These are phyloP conservation scores for Ophiorrhiza pumila DNA, from an alignment of 257 asterid genomes.

Conservation along the genomic window DNA sequence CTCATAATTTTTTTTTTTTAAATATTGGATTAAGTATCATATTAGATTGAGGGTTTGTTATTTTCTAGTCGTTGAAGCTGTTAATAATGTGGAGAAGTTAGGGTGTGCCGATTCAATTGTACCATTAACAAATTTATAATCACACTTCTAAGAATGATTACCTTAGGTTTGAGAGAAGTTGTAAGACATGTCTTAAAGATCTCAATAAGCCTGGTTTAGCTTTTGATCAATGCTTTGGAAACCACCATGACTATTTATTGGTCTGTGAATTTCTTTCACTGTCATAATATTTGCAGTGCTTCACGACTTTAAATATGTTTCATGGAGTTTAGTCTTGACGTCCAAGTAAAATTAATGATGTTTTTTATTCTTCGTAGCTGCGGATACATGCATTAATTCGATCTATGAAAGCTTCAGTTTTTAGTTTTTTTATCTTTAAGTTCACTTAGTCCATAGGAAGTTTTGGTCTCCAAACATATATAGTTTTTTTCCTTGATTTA, in stretches of 20 bases:
- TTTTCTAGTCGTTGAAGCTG: background rate
- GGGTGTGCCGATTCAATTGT: background rate
- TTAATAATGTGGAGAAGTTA: background rate
- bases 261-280: background rate
- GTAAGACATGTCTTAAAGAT: background rate
- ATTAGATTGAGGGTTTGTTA: no score
- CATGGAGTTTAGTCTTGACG: background rate
- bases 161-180: background rate
- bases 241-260: background rate
- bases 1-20: no score
- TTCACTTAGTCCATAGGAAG: background rate
- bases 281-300: background rate
- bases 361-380: background rate
- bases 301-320: background rate
- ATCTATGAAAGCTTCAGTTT: background rate
- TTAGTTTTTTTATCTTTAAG: background rate
- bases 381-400: background rate
- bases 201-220: background rate
- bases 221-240: background rate
- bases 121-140: background rate
- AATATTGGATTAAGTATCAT: no score
- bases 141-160: background rate
- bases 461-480: background rate
- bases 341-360: no score
- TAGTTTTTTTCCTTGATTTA: no score